Conservation (phyloP, 1,139 yeast species). For the Geotrichum citri-aurantii region DNA sequence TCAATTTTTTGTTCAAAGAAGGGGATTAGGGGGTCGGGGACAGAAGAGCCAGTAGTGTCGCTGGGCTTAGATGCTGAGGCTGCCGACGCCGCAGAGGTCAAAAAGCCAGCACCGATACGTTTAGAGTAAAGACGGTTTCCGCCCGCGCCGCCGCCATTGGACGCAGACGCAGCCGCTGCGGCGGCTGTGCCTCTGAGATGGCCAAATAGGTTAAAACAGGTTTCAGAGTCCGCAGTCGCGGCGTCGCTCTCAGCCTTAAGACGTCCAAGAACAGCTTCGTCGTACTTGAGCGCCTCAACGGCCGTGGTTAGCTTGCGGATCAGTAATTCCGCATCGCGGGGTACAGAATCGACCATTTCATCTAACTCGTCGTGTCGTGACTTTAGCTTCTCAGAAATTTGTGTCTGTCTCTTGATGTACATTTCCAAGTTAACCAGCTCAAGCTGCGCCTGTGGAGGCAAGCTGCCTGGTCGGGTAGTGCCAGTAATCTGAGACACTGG, state of each 20-base stretch:
- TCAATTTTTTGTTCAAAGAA: conserved; percentile 51
- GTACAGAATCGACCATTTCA: conserved; percentile 69
- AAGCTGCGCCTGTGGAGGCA: conserved; percentile 68
- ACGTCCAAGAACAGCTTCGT: conserved; percentile 48
- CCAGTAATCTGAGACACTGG: conserved; percentile 55
- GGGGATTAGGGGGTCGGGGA: conserved; percentile 43
- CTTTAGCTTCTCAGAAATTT: conserved; percentile 72
- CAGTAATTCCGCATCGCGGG: conserved; percentile 74
- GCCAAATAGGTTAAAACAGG: conserved; percentile 58
- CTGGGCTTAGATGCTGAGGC: not conserved
- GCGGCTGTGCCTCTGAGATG: conserved; percentile 50
- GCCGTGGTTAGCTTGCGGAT: conserved; percentile 58
- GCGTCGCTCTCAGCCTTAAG: conserved; percentile 42
- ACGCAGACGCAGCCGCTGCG: conserved; percentile 18
- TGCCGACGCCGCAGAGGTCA: not conserved
- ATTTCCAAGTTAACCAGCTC: conserved; percentile 78
- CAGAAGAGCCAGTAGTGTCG: not conserved
- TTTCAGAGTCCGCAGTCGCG: conserved; percentile 52
- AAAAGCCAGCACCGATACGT: conserved; percentile 54
- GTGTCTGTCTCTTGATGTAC: conserved; percentile 77
- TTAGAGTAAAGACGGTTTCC: not conserved
- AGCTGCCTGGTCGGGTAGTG: conserved; percentile 79
- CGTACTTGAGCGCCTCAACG: conserved; percentile 63
- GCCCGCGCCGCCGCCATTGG: not conserved
- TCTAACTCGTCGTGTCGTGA: conserved; percentile 60